Conservation (phyloP, 495 filamentous ascomycete species). For the Neurospora sp. region DNA sequence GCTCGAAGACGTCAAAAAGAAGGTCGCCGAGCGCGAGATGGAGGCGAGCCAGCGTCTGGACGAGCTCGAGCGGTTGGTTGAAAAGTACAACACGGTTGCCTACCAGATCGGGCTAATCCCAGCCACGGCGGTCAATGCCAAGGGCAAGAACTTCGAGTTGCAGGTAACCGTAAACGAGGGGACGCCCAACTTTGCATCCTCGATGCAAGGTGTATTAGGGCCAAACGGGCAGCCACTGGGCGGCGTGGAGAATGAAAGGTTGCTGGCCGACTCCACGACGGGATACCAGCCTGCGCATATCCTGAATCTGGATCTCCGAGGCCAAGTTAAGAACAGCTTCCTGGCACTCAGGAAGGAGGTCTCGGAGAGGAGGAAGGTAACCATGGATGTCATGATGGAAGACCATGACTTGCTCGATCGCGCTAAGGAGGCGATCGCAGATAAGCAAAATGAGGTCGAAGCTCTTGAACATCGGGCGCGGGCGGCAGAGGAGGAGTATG, state of each 20-base stretch:
- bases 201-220: slow-evolving; percentile 16
- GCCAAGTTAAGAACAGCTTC: slow-evolving; percentile 69
- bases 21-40: slow-evolving; percentile 70
- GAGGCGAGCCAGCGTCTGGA: slow-evolving; percentile 78
- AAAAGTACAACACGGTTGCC: slow-evolving; percentile 84
- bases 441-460: slow-evolving; percentile 86
- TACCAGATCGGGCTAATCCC: slow-evolving; percentile 91
- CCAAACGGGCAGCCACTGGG: slow-evolving; percentile 43
- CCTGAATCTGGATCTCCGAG: slow-evolving; percentile 75
- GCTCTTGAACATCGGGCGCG: slow-evolving; percentile 76
- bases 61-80: slow-evolving; percentile 74
- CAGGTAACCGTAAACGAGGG: slow-evolving; percentile 55
- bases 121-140: slow-evolving; percentile 70
- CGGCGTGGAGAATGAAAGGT: slow-evolving; percentile 43
- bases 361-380: slow-evolving; percentile 68
- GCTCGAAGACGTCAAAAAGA: slow-evolving; percentile 73
- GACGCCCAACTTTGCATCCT: slow-evolving; percentile 55
- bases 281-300: slow-evolving; percentile 87
- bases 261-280: slow-evolving; percentile 68
- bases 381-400: slow-evolving; percentile 80
- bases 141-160: slow-evolving; percentile 76
- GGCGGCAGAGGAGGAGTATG: slow-evolving; percentile 84
- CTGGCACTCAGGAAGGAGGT: slow-evolving; percentile 74
- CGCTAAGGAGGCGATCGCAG: slow-evolving; percentile 89
- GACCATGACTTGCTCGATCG: slow-evolving; percentile 84